Base-by-base conservation (phyloP, 176 grass and related monocot genomes). In the Oryza nivara region DNA sequence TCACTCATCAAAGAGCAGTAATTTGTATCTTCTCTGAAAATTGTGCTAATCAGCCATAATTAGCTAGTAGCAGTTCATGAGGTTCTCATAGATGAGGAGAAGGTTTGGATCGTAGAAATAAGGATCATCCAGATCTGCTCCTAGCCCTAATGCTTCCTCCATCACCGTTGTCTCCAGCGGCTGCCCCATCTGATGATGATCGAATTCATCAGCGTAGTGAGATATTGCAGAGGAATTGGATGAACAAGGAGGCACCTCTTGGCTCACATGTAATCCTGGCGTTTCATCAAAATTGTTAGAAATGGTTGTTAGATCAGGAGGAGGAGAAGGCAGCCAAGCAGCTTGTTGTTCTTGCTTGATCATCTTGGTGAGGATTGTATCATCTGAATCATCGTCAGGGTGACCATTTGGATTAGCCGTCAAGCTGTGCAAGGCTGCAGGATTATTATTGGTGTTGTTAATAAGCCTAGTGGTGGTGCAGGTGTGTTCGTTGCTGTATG, bases 401-500 rank as follows among this genome's bases (percentile, higher is more conserved):
- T 20, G 19, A 71, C 7, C 66, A 13, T 32, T 1, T 35, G 12
- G 76, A 26, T 17, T 65, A 11, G 5, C 13, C 20, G 20, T n/a
- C 3, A 16, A 7, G 6, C 19, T 2, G 16, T 22, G 54, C 4
- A 40, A 23, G 36, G 40, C 40, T 41, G 11, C 54, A 26, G 11
- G 76, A 19, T 25, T 23, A 19, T 25, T 23, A 11, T 15, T 22
- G n/a, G 0, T 52, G 45, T 19, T 1, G 15, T 22, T 11, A 44
- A 15, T n/a, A 5, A 19, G 11, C 1, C 17, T 7, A 19, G 20
- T 2, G 9, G 44, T 1, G 82, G 32, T 34, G 74, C 66, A 85
- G 1, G 84, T 86, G 75, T 86, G 84, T 0, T 79, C 68, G 1
- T 72, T 72, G 40, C 10, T 86, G 84, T 86, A 86, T 9, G 76